Conservation (phyloP, 2,329 filamentous ascomycete species). For the Sporothrix globosa region DNA sequence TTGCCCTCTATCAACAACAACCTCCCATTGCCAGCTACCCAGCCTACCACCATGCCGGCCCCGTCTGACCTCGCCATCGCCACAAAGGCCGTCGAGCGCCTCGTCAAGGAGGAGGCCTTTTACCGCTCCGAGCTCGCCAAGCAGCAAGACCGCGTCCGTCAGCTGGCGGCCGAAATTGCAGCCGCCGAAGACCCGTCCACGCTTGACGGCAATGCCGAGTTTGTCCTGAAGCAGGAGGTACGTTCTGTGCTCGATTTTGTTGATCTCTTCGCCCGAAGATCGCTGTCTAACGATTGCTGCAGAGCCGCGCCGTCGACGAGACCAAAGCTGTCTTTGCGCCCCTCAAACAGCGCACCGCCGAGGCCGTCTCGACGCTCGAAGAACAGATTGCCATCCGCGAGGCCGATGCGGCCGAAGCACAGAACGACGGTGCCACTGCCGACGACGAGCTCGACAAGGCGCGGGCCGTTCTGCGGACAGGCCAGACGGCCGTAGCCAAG, state of each 20-base stretch:
- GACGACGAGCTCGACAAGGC: conserved; percentile 59
- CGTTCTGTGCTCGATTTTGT: conserved; percentile 36
- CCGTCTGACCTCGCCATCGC: conserved; percentile 77
- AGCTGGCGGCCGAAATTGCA: conserved; percentile 65
- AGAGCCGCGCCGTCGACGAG: conserved; percentile 83
- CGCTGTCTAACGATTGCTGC: conserved; percentile 6
- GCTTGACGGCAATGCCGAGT: conserved; percentile 75
- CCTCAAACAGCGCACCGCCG: conserved; percentile 70
- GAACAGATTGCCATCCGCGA: conserved; percentile 70
- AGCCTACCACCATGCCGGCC: conserved; percentile 64
- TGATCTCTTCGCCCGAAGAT: conserved; percentile 15
- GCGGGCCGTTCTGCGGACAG: conserved; percentile 56
- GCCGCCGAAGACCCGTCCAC: conserved; percentile 48
- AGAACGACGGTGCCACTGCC: conserved; percentile 39
- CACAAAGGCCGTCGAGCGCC: conserved; percentile 75
- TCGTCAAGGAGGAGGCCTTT: conserved; percentile 87
- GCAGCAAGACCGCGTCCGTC: conserved; percentile 72
- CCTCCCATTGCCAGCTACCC: not conserved
- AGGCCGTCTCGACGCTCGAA: conserved; percentile 73
- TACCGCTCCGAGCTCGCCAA: conserved; percentile 84
- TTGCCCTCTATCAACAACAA: not conserved
- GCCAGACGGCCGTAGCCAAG: conserved; percentile 48
- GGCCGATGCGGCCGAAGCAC: conserved; percentile 42
- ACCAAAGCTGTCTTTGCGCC: conserved; percentile 80
- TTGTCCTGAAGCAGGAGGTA: conserved; percentile 84